Base-by-base conservation (phyloP, 495 filamentous ascomycete genomes). In the Chaetomium fimeti region DNA sequence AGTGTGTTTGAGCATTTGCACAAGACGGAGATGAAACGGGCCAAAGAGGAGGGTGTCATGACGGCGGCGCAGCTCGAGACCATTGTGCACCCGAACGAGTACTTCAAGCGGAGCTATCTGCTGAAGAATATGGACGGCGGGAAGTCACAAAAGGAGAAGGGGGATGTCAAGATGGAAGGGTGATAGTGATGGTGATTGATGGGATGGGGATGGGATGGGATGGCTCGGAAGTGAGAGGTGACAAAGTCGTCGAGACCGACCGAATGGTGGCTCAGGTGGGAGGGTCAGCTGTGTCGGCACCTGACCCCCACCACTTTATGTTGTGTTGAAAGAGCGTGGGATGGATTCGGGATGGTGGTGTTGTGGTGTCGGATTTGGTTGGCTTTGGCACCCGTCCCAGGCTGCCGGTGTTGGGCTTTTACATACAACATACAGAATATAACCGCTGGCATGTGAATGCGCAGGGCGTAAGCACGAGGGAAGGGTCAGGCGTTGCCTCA, bases 71-170 rank as follows among this genome's bases (percentile, higher is more conserved):
- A 95, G 71, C 81, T 95, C 40, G 94, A 97, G 77, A 98, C 92
- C 2, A 97, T 99, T 68, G 88, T 96, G 22, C 95, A 99, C 75
- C 95, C 95, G 12, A 99, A 99, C 75, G 91, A 92, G 61, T 99
- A 97, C 76, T 98, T 98, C 76, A 93, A 94, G 81, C 84, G 93
- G 65, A 93, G 91, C 71, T 98, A 90, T 75, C 68, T 95, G 68
- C 76, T 98, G 53, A 96, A 91, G 83, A 87, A 92, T 70, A 72
- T 89, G 32, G 84, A 79, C 20, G 83, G 79, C 5, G 83, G 79
- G 6, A 56, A 56, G 29, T 8, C n/a, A 53, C 15, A 43, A 24
- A 20, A 57, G 20, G 18, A 66, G 57, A 42, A 54, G 32, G 47
- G 69, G 2, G 82, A 84, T 68, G 76, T 83, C 6, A 82, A 82